phyloP scores from a whole-genome alignment of 306 rosid species.

The Cucumis cinereus region DNA sequence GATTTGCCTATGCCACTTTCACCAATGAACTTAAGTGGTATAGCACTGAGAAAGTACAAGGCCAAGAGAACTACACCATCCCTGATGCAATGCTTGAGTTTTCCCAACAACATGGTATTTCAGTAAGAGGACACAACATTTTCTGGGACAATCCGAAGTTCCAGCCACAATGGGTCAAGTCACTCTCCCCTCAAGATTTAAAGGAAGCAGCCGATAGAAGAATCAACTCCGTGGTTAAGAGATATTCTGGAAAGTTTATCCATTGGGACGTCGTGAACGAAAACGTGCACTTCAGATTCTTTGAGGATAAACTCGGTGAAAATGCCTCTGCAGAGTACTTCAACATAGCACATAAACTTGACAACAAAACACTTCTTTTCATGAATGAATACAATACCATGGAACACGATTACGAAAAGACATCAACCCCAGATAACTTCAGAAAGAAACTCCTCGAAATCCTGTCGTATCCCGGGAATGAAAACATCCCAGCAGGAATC shows the following conservation, averaged over 20 bases:
- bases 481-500: constrained; percentile 22
- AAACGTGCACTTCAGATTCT: constrained; percentile 45
- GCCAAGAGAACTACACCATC: constrained; percentile 28
- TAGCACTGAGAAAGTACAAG: constrained; percentile 25
- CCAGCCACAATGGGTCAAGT: constrained; percentile 44
- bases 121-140: constrained; percentile 61
- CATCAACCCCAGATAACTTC: constrained; percentile 27
- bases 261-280: constrained; percentile 83
- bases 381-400: constrained; percentile 66
- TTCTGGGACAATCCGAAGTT: constrained; percentile 50
- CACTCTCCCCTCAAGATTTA: constrained; percentile 22
- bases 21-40: constrained; percentile 81
- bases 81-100: constrained; percentile 51
- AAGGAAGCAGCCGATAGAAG: constrained; percentile 14
- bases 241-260: constrained; percentile 46
- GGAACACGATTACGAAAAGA: constrained; percentile 36
- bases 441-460: constrained; percentile 36
- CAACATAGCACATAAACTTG: constrained; percentile 24
- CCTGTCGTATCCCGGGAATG: constrained; percentile 16
- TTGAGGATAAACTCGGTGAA: constrained; percentile 38
- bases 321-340: constrained; percentile 23
- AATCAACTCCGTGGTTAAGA: constrained; percentile 27
- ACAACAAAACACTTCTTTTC: constrained; percentile 31
- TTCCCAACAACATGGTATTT: constrained; percentile 25
- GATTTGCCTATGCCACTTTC: constrained; percentile 51